Evolutionary conservation across 345 rosid species (phyloP).

Genomic region (Lumnitzera littorea): DNA sequence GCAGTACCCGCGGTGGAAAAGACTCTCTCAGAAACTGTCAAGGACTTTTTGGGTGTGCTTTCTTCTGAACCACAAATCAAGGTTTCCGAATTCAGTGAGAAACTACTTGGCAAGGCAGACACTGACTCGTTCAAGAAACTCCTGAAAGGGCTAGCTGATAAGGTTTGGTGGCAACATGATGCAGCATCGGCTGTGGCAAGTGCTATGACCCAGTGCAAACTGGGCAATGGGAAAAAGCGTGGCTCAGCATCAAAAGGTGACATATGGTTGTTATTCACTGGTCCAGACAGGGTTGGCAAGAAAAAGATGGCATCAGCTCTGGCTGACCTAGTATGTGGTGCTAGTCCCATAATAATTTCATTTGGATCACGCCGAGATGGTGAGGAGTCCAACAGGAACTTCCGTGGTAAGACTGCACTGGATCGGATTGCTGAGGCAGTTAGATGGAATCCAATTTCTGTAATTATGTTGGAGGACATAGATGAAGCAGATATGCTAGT

Average conservation of each 20-base stretch:
- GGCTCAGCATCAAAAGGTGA: conserved; percentile 58
- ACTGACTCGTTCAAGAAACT: conserved; percentile 71
- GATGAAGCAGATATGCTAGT: conserved; percentile 75
- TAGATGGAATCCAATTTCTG: conserved; percentile 73
- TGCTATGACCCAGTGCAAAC: conserved; percentile 57
- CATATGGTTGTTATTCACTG: conserved; percentile 73
- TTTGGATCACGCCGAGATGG: conserved; percentile 50
- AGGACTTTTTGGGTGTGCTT: conserved; percentile 67
- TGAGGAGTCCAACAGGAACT: conserved; percentile 29
- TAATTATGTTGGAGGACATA: conserved; percentile 74
- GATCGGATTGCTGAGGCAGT: conserved; percentile 82
- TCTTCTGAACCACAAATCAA: conserved; percentile 46
- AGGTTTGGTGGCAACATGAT: conserved; percentile 92
- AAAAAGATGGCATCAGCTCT: conserved; percentile 78
- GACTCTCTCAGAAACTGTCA: conserved; percentile 25
- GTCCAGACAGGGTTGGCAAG: conserved; percentile 87
- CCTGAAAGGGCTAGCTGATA: conserved; percentile 61
- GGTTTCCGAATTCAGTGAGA: conserved; percentile 31
- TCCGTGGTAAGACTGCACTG: conserved; percentile 79
- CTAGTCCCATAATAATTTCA: conserved; percentile 45
- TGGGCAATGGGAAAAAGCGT: conserved; percentile 57
- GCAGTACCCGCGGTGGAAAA: conserved; percentile 23
- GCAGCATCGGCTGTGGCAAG: conserved; percentile 86
- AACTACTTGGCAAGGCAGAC: conserved; percentile 37
- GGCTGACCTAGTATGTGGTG: conserved; percentile 48